Percentiles rank a stretch among this genome's conserved stretches.
Evolutionary conservation across 345 rosid genomes (phyloP).

Genomic region (Ricinus communis): DNA sequence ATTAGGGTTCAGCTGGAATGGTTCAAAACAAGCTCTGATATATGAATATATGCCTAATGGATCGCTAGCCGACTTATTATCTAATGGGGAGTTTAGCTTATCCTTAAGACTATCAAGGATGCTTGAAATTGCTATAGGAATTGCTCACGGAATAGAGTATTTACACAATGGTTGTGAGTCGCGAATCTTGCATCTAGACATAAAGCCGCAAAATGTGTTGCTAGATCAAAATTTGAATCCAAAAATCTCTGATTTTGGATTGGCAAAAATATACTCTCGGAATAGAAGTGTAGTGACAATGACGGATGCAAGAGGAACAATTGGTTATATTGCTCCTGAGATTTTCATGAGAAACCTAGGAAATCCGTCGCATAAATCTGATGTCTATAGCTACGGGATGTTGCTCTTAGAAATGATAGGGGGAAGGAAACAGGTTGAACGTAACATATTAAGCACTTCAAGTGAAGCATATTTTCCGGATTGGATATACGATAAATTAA

Average conservation of each 20-base stretch:
- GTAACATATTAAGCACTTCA: background rate
- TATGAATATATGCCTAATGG: slow-evolving; percentile 1
- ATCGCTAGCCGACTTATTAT: background rate
- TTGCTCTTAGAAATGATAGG: background rate
- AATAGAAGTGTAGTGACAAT: background rate
- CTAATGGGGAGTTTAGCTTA: background rate
- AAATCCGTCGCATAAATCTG: background rate
- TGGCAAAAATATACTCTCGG: background rate
- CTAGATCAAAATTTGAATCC: background rate
- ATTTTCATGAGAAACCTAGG: background rate
- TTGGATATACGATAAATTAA: background rate
- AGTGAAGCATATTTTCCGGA: background rate
- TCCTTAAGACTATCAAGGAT: background rate
- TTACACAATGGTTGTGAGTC: background rate
- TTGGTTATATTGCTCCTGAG: slow-evolving; percentile 2
- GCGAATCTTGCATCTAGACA: background rate
- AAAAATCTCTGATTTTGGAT: slow-evolving; percentile 1
- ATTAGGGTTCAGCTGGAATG: background rate
- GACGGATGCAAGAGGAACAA: background rate
- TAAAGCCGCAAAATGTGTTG: slow-evolving; percentile 6
- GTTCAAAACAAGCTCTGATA: background rate
- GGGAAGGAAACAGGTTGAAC: background rate
- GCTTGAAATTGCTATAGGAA: background rate
- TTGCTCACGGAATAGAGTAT: slow-evolving; percentile 1
- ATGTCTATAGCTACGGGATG: slow-evolving; percentile 9